Evolutionary conservation across 352 stramenopile species (phyloP), one percentile per base, ranked within the genome.

Genomic region (Salisapilia sapeloensis): DNA sequence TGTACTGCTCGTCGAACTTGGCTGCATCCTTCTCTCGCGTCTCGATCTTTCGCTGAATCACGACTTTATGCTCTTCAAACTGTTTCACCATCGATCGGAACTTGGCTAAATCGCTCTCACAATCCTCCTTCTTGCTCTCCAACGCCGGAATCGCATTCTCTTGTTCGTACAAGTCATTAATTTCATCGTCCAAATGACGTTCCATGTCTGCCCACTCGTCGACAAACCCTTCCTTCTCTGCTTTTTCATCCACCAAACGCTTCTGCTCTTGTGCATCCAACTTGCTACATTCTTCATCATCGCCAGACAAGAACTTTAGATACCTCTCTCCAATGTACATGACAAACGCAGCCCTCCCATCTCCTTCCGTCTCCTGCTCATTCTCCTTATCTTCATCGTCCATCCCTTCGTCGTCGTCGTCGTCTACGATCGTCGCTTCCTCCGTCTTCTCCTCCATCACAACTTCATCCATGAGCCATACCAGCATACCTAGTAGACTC

Each of bases 271-370:
- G 60, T 23, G 65, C 56, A 54, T 97, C 82, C 14, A 98, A 54
- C 9, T 59, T 42, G 20, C 77, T 66, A 43, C 81, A 86, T 33
- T 75, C 59, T 21, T 95, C 85, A 40, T 98, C 91, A 40, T 98
- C 84, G 22, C 89, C 84, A 4, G 70, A 54, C 28, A 99, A 51
- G 50, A 98, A 99, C 14, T 76, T 71, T 23, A 53, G 53, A 52
- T 99, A 98, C 4, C 83, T 75, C 16, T 60, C 71, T 38, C 63
- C 56, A 4, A 99, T 48, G 52, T 97, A 99, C 33, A 85, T 70
- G 43, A 98, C 96, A 48, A 97, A 98, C 5, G 58, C 69, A n/a
- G n/a, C n/a, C n/a, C n/a, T n/a, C n/a, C n/a, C n/a, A n/a, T n/a
- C n/a, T n/a, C n/a, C n/a, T n/a, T n/a, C n/a, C n/a, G n/a, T n/a